These are phyloP conservation scores for Trametes cubensis DNA, from an alignment of 768 basidiomycete species.

Conservation along the genomic window DNA sequence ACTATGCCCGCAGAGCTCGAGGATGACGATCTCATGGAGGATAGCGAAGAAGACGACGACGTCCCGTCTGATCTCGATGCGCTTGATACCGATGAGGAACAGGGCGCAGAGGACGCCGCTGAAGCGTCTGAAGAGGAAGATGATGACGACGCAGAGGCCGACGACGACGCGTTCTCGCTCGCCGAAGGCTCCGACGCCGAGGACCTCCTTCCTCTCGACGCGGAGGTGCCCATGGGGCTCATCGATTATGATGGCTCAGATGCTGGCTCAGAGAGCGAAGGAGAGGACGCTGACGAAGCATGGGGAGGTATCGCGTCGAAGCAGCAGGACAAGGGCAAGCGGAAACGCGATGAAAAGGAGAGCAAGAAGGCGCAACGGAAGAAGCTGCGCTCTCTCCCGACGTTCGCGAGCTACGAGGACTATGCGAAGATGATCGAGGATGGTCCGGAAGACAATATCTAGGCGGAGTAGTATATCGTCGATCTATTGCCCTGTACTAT, in stretches of 20 bases:
- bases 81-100: constrained; percentile 30
- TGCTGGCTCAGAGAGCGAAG: constrained; percentile 39
- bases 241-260: constrained; percentile 64
- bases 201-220: constrained; percentile 62
- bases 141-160: constrained; percentile 39
- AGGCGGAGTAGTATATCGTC: constrained; percentile 2
- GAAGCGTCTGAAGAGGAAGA: constrained; percentile 33
- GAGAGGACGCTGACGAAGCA: constrained; percentile 47
- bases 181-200: constrained; percentile 74
- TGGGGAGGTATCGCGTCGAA: constrained; percentile 54
- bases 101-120: constrained; percentile 29
- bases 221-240: constrained; percentile 56
- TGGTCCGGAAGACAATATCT: constrained; percentile 68
- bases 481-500: too few species aligned
- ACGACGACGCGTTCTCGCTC: constrained; percentile 53
- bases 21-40: constrained; percentile 37
- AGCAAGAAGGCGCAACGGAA: constrained; percentile 57
- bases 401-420: constrained; percentile 87
- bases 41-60: constrained; percentile 36
- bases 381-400: constrained; percentile 69
- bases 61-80: constrained; percentile 31
- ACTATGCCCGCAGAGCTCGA: constrained; percentile 63
- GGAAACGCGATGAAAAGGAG: constrained; percentile 45
- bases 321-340: constrained; percentile 41
- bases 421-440: constrained; percentile 86